These are phyloP conservation scores for Nakazawaea ambrosiae DNA, from an alignment of 805 yeast genomes.

Conservation along the genomic window DNA sequence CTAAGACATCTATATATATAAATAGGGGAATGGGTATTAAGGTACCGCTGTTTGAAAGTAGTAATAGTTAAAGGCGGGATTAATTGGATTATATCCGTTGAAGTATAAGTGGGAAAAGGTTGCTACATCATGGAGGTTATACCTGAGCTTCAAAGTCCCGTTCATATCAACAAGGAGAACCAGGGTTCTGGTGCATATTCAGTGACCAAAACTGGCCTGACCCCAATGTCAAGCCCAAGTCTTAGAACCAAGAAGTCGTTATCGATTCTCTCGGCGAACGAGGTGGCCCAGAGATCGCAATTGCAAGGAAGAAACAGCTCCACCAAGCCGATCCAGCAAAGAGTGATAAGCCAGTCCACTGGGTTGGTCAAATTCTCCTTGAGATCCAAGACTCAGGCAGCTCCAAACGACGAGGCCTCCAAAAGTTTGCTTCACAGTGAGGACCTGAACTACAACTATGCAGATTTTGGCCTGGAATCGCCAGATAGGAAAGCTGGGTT, in stretches of 20 bases:
- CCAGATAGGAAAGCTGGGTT: conserved; percentile 18
- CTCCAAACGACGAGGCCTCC: background rate
- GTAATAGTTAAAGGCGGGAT: no score
- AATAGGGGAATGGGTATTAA: no score
- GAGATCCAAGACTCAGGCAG: background rate
- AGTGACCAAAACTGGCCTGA: no score
- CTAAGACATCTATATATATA: no score
- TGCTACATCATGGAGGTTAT: conserved; percentile 4
- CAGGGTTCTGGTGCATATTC: no score
- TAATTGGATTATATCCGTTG: no score
- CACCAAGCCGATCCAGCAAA: conserved; percentile 25
- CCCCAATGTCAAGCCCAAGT: background rate
- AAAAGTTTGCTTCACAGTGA: no score
- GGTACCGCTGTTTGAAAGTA: no score
- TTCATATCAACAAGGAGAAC: conserved; percentile 4
- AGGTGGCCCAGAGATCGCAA: conserved; percentile 15
- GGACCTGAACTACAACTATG: no score
- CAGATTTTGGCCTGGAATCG: no score
- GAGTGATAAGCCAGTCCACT: conserved; percentile 42
- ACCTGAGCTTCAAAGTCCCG: conserved; percentile 3
- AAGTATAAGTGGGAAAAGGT: no score
- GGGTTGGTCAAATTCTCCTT: conserved; percentile 42
- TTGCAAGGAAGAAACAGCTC: conserved; percentile 10
- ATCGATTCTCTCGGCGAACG: conserved; percentile 21
- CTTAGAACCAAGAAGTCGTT: conserved; percentile 24